These are phyloP conservation scores for Combretum micranthum DNA, from an alignment of 345 rosid genomes.

Conservation along the genomic window DNA sequence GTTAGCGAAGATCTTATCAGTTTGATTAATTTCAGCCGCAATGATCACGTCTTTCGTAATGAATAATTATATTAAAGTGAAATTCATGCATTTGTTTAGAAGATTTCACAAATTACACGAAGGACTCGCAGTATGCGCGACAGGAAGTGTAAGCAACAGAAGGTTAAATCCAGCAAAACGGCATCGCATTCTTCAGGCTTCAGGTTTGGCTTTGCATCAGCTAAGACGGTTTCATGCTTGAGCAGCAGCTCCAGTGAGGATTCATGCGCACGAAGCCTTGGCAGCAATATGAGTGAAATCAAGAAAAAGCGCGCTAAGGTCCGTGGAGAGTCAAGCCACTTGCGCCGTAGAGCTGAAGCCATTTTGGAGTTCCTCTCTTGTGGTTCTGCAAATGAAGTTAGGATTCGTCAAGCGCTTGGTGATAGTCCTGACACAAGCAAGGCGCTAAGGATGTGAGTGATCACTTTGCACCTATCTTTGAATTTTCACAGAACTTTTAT, in stretches of 20 bases:
- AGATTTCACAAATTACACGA: constrained; percentile 33
- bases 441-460: constrained; percentile 74
- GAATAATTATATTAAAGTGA: not conserved
- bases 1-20: too few relatives aligned
- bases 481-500: not conserved
- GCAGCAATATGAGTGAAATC: not conserved
- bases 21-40: too few relatives aligned
- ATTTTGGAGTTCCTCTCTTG: constrained; percentile 66
- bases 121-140: constrained; percentile 43
- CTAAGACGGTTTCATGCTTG: constrained; percentile 45
- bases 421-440: constrained; percentile 98
- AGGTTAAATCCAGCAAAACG: constrained; percentile 11
- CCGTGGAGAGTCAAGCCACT: constrained; percentile 28
- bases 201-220: constrained; percentile 18
- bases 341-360: constrained; percentile 61
- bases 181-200: constrained; percentile 22
- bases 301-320: constrained; percentile 22
- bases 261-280: constrained; percentile 31
- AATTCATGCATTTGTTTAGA: not conserved
- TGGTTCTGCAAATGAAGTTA: constrained; percentile 56
- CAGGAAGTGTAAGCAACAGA: constrained; percentile 22
- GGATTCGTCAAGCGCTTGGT: constrained; percentile 67
- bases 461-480: not conserved
- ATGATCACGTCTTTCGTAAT: too few relatives aligned
- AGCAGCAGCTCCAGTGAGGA: constrained; percentile 51